Evolutionary conservation across 805 yeast genomes (phyloP), one percentile per base, ranked within the genome.

Genomic region (Sporopachydermia quercuum): DNA sequence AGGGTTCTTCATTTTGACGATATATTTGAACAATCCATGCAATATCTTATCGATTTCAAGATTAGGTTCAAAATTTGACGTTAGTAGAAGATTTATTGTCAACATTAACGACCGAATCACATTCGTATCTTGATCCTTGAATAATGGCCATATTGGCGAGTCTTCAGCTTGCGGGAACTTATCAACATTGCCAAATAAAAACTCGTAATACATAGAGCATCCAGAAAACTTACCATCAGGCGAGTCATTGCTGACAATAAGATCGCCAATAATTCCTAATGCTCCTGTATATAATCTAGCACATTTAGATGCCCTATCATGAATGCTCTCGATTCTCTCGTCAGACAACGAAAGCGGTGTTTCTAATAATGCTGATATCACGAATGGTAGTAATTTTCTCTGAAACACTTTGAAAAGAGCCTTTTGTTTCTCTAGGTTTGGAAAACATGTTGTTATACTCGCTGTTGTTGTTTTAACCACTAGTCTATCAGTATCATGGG

Each of bases 311-410:
- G 30, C 30, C n/a, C 30, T 23, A n/a, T 23, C 30, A 23, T 23
- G 30, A 8, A n/a, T 8, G 13, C 13, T 8, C n/a, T 23, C 30
- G 8, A 23, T n/a, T 8, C 30, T 8, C 50, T 77, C 80, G 49
- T 87, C 96, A 2, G 87, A 75, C 15, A 87, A 55, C 1, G 85
- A 69, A 13, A 70, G 74, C 3, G 66, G 67, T 2, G 72, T 62
- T 52, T 86, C 94, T 8, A 8, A n/a, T n/a, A 23, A n/a, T 19
- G 59, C 54, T 13, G 68, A 55, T 5, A 83, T 49, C 0, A 72
- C 62, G 43, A 70, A 75, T 37, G 70, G 70, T 14, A 81, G 47
- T 11, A 83, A 67, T 40, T 71, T 78, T 3, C 57, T 60, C 39
- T 60, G 61, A 49, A 83, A 81, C 0, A 77, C 55, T 16, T 58